Evolutionary conservation across 208 protist genomes (phyloP), one percentile per base, ranked within the genome.

Genomic region (Trypanosoma lewisi): DNA sequence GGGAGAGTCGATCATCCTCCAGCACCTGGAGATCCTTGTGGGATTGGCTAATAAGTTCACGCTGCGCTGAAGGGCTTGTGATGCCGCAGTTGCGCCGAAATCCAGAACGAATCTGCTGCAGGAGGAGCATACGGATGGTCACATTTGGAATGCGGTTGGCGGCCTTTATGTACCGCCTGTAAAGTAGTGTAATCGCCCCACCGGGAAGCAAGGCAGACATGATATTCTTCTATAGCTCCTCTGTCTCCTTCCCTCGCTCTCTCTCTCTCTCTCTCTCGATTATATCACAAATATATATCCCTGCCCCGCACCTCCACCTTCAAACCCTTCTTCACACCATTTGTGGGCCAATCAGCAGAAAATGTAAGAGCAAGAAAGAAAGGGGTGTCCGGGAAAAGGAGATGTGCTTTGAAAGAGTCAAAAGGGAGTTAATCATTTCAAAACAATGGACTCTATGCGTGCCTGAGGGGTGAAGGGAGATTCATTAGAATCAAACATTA

Each of bases 121-220:
- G 62, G 23, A 95, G 66, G 37, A 95, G 65, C 88, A 92, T 92
- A 33, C 88, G 88, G 23, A 95, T 92, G 1, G 88, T 95, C 7
- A 91, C 85, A 61, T 92, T 95, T 28, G 88, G 85, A 30, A 95
- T 90, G 37, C 76, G 67, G 42, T 92, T 89, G 8, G 88, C 75
- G 1, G 88, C 73, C 56, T 95, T 95, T 52, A 95, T 63, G 48
- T 95, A 95, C n/a, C 88, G 85, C 21, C 88, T 57, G 59, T 95
- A 92, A n/a, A 95, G 73, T 42, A 95, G 69, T 27, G 81, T 68
- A 19, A 95, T 85, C 14, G 88, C 88, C 63, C 91, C 85, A n/a
- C 79, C 70, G 4, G 88, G 85, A 14, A 95, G 70, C 14, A 95
- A 74, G 11, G 85, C 80, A 23, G 88, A 91, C 88, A 48, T 70